Evolutionary conservation across 1,139 yeast species (phyloP), one percentile per base, ranked within the genome.

Genomic region (Nakaseomyces bracarensis): DNA sequence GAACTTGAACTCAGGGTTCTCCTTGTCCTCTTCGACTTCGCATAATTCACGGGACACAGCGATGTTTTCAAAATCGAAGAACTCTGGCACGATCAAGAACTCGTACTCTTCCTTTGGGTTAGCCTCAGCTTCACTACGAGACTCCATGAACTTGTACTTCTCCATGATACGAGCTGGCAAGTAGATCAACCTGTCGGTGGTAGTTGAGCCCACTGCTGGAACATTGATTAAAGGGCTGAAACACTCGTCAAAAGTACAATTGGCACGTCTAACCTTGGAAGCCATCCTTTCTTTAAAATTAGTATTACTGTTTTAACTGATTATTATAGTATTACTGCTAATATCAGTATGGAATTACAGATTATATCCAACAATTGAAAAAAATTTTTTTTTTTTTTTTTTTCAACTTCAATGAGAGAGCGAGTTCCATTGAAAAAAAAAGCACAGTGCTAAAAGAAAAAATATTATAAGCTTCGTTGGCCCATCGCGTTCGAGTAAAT

Each of bases 11-110:
- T 36, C 20, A 3, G 19, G 15, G 21, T 36, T 26, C 19, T 39
- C 16, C 25, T 30, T 36, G 6, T 36, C 4, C 13, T 22, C 38
- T 5, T 22, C 31, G 14, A 21, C 28, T 11, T 58, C 53, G 14
- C 62, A 60, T 7, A 72, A 46, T 21, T 77, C 70, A 55, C 70
- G 67, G 1, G 87, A 79, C 2, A 82, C 91, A 1, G 86, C 89
- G 37, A 82, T 73, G 53, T 82, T 82, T 50, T 81, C 89, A 52
- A 82, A 82, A 49, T 76, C 82, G 89, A 89, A 82, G 46, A 78
- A 77, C 51, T 81, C 84, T 3, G 64, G 54, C 1, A 79, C 58
- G 23, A 61, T 54, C 42, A 66, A 64, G 50, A 72, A 77, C n/a
- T 50, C 33, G 5, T 46, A 45, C 19, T 46, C 44, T 21, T 21